Percentiles rank a stretch among this genome's conserved stretches.
phyloP scores from a whole-genome alignment of 768 basidiomycete genomes.

The Serendipita vermifera region DNA sequence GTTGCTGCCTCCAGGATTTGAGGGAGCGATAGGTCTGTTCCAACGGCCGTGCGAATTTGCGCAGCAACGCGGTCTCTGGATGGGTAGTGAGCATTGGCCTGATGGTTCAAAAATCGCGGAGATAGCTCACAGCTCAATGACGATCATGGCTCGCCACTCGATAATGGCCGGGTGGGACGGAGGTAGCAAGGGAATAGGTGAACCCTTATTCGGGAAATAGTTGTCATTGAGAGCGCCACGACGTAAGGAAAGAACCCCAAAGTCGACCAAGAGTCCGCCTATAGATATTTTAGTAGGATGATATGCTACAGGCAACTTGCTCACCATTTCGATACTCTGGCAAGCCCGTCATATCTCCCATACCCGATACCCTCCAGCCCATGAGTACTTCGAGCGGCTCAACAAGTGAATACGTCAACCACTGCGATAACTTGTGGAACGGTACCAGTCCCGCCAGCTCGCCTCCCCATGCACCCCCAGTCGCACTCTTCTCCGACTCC shows the following conservation, averaged over 20 bases:
- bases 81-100: constrained; percentile 1
- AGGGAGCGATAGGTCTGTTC: constrained; percentile 50
- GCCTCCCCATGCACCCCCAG: constrained; percentile 15
- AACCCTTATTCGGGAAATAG: constrained; percentile 29
- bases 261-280: constrained; percentile 83
- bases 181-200: constrained; percentile 47
- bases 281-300: neutral
- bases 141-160: constrained; percentile 94
- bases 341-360: constrained; percentile 78
- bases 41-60: constrained; percentile 47
- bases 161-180: constrained; percentile 83
- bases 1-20: constrained; percentile 91
- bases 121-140: constrained; percentile 66
- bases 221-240: constrained; percentile 34
- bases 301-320: constrained; percentile 5
- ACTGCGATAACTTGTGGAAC: constrained; percentile 93
- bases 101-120: neutral
- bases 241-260: constrained; percentile 63
- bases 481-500: constrained; percentile 16
- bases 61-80: constrained; percentile 67
- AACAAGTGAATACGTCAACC: constrained; percentile 83
- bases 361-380: constrained; percentile 68
- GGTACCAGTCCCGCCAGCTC: constrained; percentile 49
- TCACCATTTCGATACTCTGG: constrained; percentile 94
- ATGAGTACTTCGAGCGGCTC: constrained; percentile 68